These are phyloP conservation scores for Schrenkiella parvula DNA, from an alignment of 345 rosid species.

Conservation along the genomic window DNA sequence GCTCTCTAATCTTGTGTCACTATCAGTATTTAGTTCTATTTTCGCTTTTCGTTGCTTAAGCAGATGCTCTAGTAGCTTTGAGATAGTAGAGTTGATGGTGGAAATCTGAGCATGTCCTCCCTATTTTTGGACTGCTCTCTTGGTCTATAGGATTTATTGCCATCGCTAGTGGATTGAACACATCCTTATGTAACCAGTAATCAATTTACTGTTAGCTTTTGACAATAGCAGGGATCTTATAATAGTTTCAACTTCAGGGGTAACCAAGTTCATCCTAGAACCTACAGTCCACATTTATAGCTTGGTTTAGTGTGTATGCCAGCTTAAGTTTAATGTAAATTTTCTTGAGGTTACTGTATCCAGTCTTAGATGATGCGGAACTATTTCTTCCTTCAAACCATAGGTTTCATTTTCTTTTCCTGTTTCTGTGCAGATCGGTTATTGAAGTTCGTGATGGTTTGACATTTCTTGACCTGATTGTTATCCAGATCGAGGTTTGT, in stretches of 20 bases:
- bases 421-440: constrained; percentile 58
- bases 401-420: background rate
- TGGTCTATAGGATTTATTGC: background rate
- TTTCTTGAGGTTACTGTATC: background rate
- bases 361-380: background rate
- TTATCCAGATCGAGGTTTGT: constrained; percentile 83
- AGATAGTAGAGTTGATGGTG: background rate
- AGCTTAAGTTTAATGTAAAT: background rate
- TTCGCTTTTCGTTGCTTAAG: background rate
- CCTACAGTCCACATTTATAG: background rate
- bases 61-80: background rate
- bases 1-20: constrained; percentile 14
- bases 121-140: background rate
- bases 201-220: background rate
- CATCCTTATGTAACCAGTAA: background rate
- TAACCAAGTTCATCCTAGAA: background rate
- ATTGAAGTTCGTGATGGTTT: constrained; percentile 92
- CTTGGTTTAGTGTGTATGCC: background rate
- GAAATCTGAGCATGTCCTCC: background rate
- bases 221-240: background rate
- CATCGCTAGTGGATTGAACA: background rate
- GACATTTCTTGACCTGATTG: constrained; percentile 93
- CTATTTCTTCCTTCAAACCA: background rate
- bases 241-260: background rate
- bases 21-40: background rate